phyloP scores from a whole-genome alignment of 768 basidiomycete species.

The Pleurotus platypus region DNA sequence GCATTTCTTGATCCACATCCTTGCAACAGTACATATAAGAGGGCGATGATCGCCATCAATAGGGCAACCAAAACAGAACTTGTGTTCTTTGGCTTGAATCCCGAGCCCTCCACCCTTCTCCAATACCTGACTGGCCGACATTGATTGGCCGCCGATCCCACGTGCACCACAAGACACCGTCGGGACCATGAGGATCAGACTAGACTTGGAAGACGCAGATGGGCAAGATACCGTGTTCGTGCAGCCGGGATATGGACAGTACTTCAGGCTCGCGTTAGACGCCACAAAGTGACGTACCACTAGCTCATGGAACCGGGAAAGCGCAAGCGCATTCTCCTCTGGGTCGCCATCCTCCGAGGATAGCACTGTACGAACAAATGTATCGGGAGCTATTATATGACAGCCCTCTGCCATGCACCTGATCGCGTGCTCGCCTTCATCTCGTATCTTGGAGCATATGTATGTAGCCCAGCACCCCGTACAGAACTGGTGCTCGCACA shows the following conservation, averaged over 20 bases:
- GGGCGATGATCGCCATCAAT: conserved; percentile 90
- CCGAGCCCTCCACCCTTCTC: conserved; percentile 18
- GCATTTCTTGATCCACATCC: conserved; percentile 96
- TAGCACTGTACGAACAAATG: conserved; percentile 56
- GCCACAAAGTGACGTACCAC: conserved; percentile 88
- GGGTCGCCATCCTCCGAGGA: conserved; percentile 23
- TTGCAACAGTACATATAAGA: conserved; percentile 83
- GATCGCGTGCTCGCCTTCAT: conserved; percentile 71
- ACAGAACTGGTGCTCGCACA: conserved; percentile 86
- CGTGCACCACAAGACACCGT: conserved; percentile 81
- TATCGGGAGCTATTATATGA: conserved; percentile 58
- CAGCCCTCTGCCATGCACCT: conserved; percentile 84
- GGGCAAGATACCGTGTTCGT: conserved; percentile 91
- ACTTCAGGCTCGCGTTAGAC: conserved; percentile 79
- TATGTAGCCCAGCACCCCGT: conserved; percentile 83
- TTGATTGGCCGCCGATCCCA: conserved; percentile 33
- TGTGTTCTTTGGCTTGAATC: conserved; percentile 50
- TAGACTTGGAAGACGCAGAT: conserved; percentile 69
- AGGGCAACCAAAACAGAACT: conserved; percentile 93
- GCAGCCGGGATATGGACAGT: conserved; percentile 94
- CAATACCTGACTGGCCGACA: conserved; percentile 28
- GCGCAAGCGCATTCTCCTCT: conserved; percentile 46
- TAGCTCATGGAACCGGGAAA: conserved; percentile 79
- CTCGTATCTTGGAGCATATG: conserved; percentile 73
- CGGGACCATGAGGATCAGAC: conserved; percentile 79